phyloP scores from a whole-genome alignment of 768 basidiomycete species.

The Clavaria fumosa region DNA sequence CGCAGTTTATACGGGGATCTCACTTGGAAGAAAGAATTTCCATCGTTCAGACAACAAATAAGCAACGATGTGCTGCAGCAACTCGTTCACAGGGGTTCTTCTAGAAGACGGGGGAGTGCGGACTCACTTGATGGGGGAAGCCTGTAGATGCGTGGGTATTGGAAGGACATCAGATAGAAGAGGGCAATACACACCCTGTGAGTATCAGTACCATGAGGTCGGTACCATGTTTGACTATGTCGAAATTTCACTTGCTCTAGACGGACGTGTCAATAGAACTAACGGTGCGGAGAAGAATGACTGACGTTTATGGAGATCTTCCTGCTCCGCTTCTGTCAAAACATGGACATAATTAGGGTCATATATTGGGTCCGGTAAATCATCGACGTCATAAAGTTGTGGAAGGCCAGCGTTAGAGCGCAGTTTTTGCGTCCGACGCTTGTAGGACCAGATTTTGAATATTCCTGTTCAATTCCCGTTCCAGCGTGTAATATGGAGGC shows the following conservation, averaged over 20 bases:
- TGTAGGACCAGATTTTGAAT: constrained; percentile 58
- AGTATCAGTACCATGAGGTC: constrained; percentile 71
- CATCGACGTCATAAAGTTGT: constrained; percentile 56
- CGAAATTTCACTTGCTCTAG: constrained; percentile 56
- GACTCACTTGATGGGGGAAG: constrained; percentile 51
- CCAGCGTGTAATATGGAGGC: constrained; percentile 3
- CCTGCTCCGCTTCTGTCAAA: constrained; percentile 47
- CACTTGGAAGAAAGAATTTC: constrained; percentile 73
- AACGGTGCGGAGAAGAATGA: constrained; percentile 6
- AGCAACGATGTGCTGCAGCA: constrained; percentile 41
- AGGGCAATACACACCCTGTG: constrained; percentile 36
- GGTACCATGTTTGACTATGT: constrained; percentile 71
- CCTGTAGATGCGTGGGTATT: too few species aligned
- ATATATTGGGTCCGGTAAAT: constrained; percentile 64
- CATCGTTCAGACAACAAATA: constrained; percentile 59
- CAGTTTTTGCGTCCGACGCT: constrained; percentile 40
- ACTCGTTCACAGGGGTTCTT: neutral
- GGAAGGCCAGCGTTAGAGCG: constrained; percentile 52
- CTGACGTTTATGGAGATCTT: constrained; percentile 49
- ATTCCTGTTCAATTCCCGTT: constrained; percentile 32
- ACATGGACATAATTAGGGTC: constrained; percentile 62
- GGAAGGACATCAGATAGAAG: neutral
- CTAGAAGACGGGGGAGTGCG: too few species aligned
- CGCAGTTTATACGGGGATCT: constrained; percentile 1
- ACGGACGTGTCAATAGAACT: constrained; percentile 2